Conservation (phyloP, 2,329 filamentous ascomycete species). For the Calonectria pteridis region DNA sequence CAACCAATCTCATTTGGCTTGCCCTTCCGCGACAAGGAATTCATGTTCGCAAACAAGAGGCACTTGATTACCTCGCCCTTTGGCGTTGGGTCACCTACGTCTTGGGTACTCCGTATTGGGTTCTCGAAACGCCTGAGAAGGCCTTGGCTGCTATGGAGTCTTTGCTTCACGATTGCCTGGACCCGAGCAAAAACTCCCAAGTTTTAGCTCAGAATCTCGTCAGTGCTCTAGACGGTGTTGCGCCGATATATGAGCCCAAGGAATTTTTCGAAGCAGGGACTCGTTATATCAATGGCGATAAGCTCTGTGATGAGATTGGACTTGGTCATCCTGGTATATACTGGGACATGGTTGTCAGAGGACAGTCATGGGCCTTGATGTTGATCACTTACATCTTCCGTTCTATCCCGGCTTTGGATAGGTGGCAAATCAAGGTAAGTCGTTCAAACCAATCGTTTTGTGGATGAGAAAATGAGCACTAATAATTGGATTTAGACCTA, state of each 20-base stretch:
- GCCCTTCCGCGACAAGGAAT: constrained; percentile 20
- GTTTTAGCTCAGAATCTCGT: constrained; percentile 1
- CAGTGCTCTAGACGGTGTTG: not conserved
- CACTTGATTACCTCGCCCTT: constrained; percentile 19
- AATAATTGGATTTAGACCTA: not conserved
- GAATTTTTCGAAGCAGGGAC: constrained; percentile 13
- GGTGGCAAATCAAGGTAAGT: constrained; percentile 13
- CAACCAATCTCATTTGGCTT: constrained; percentile 19
- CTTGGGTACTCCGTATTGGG: constrained; percentile 3
- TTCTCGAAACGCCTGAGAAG: constrained; percentile 3
- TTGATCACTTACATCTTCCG: not conserved
- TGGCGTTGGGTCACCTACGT: constrained; percentile 22
- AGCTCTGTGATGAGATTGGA: constrained; percentile 11
- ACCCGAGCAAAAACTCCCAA: not conserved
- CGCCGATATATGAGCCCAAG: constrained; percentile 3
- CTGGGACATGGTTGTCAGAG: constrained; percentile 7
- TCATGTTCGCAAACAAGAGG: constrained; percentile 19
- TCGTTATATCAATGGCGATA: constrained; percentile 13
- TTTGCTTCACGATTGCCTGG: constrained; percentile 3
- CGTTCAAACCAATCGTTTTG: no score
- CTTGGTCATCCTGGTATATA: not conserved
- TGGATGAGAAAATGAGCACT: not conserved
- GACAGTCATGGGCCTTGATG: constrained; percentile 10
- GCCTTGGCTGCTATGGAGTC: constrained; percentile 10
- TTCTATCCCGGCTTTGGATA: not conserved